Evolutionary conservation across 352 stramenopile genomes (phyloP), one percentile per base, ranked within the genome.

Genomic region (Phytophthora sansomeana): DNA sequence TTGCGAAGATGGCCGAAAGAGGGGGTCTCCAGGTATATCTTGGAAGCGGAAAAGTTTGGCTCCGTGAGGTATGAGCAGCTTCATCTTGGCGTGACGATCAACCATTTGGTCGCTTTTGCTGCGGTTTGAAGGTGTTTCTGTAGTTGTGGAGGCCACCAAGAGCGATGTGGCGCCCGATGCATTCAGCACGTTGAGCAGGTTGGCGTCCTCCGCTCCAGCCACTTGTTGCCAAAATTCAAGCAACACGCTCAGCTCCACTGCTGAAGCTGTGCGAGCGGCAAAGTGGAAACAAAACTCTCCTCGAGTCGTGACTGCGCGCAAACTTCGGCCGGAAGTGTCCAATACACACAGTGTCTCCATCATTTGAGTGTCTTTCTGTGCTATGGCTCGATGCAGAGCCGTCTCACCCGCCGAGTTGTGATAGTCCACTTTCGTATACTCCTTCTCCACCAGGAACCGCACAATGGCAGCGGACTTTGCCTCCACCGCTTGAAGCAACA

Each of bases 241-340:
- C 13, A 74, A 32, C 41, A 66, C 21, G 21, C 38, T 41, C 28
- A 62, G 11, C 26, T 68, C 60, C 9, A 10, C 11, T 21, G 26
- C 24, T 9, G 48, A 33, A 14, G 13, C 60, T 7, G 53, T 28
- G 5, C 51, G 50, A 44, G 52, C 33, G 1, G 60, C 60, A 29
- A 58, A 62, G 30, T 69, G 60, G 16, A 69, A 53, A 6, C 28
- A 46, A 6, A 35, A 63, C 17, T 69, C 51, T 21, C 60, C 60
- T 6, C 16, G 43, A 19, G 11, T n/a, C 17, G 51, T 44, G 6
- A 29, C 16, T 2, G 30, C 26, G 14, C 16, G n/a, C 17, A 68
- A 28, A 29, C 32, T 59, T 8, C 8, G 13, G 6, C 33, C 32
- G 6, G 11, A 17, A 21, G 32, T 32, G 28, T 68, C 60, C 13